phyloP scores from a whole-genome alignment of 2,329 filamentous ascomycete species.

The Aureobasidium sp. region DNA sequence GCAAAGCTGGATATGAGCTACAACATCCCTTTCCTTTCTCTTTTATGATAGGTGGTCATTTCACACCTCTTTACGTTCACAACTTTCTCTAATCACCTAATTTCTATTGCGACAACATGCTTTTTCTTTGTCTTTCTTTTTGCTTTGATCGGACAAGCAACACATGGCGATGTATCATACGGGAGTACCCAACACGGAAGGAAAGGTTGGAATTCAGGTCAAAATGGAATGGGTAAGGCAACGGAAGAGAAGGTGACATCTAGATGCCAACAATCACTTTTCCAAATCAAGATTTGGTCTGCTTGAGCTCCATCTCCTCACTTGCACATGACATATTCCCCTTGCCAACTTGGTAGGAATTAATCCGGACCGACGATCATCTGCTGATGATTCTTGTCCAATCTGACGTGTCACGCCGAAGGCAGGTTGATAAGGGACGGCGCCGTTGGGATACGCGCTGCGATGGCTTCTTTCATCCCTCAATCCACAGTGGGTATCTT shows the following conservation, averaged over 20 bases:
- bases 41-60: background rate
- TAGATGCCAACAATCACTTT: slow-evolving; percentile 1
- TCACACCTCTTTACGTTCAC: background rate
- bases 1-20: background rate
- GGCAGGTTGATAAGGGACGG: background rate
- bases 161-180: slow-evolving; percentile 10
- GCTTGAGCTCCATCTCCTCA: background rate
- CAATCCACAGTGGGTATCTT: background rate
- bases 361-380: background rate
- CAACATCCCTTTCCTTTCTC: background rate
- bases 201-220: background rate
- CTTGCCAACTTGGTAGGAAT: background rate
- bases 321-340: background rate
- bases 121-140: background rate
- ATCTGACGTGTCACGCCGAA: background rate
- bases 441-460: background rate
- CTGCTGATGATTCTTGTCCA: background rate
- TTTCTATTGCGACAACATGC: background rate
- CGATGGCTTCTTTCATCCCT: background rate
- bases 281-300: background rate
- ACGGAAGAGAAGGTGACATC: background rate
- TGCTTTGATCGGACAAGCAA: background rate
- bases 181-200: background rate
- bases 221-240: background rate
- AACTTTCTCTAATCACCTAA: slow-evolving; percentile 12